A percentile compares a stretch with the other conserved stretches of the same genome.
Evolutionary conservation across 768 basidiomycete species (phyloP).

Genomic region (Rhizopogon salebrosus): DNA sequence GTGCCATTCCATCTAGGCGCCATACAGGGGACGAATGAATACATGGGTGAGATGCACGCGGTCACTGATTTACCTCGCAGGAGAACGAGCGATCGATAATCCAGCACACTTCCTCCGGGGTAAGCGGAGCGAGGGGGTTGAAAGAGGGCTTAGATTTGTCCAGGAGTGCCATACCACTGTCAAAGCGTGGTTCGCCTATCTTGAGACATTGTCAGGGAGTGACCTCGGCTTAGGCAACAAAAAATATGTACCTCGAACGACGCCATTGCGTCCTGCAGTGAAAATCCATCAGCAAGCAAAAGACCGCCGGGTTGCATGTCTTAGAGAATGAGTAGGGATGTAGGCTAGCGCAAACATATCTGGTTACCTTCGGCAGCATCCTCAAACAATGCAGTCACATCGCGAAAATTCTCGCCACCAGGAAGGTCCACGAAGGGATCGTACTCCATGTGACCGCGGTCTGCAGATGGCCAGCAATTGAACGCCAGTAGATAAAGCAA

Average conservation of each 20-base stretch:
- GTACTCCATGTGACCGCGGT: constrained; percentile 14
- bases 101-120: constrained; percentile 84
- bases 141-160: constrained; percentile 47
- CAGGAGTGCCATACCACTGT: constrained; percentile 61
- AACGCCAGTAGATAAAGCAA: background rate
- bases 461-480: constrained; percentile 1
- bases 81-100: constrained; percentile 74
- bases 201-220: constrained; percentile 23
- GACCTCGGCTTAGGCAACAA: background rate
- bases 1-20: constrained; percentile 79
- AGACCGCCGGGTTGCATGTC: constrained; percentile 64
- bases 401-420: constrained; percentile 55
- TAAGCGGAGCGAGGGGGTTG: constrained; percentile 54
- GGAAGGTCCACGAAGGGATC: constrained; percentile 30
- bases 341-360: background rate
- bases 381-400: constrained; percentile 57
- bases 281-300: constrained; percentile 63
- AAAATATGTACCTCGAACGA: constrained; percentile 67
- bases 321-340: constrained; percentile 17
- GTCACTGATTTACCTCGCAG: constrained; percentile 58
- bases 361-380: constrained; percentile 56
- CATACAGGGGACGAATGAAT: constrained; percentile 9
- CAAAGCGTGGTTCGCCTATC: constrained; percentile 89
- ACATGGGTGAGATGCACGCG: constrained; percentile 7
- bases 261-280: constrained; percentile 88